A percentile compares a stretch with the other conserved stretches of the same genome.
These are phyloP conservation scores for Blastocrithidia nonstop DNA, from an alignment of 208 protist genomes.

Conservation along the genomic window DNA sequence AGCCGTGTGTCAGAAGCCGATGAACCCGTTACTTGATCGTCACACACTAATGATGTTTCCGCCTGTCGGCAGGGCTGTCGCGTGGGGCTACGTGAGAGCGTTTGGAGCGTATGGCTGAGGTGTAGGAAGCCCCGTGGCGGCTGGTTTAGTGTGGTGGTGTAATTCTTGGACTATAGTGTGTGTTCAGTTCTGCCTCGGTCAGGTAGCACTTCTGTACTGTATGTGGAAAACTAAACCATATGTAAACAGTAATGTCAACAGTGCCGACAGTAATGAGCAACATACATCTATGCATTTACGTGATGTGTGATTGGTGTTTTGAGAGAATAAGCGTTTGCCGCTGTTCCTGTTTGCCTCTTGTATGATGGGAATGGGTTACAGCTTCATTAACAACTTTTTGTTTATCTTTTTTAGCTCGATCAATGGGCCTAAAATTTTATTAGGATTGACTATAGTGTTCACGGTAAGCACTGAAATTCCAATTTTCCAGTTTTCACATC, in stretches of 20 bases:
- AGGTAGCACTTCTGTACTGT: slow-evolving; percentile 21
- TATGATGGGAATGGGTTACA: slow-evolving; percentile 40
- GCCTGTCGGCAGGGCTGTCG: slow-evolving; percentile 5
- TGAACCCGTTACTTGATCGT: slow-evolving; percentile 28
- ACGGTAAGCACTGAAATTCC: slow-evolving; percentile 59
- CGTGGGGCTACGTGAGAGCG: slow-evolving; percentile 25
- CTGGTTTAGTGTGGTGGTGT: slow-evolving; percentile 4
- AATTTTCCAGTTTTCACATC: slow-evolving; percentile 29
- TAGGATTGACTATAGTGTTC: slow-evolving; percentile 38
- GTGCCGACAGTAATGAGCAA: slow-evolving; percentile 1
- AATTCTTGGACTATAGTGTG: slow-evolving; percentile 12
- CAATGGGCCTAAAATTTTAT: slow-evolving; percentile 16
- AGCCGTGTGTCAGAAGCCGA: slow-evolving; percentile 8
- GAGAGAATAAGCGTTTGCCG: slow-evolving; percentile 10
- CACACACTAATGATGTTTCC: slow-evolving; percentile 30
- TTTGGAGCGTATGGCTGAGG: slow-evolving; percentile 48
- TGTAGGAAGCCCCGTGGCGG: slow-evolving; percentile 11
- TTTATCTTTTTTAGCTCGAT: slow-evolving; percentile 37
- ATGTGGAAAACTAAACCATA: slow-evolving; percentile 11
- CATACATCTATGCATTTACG: slow-evolving; percentile 14
- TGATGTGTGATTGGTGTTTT: slow-evolving; percentile 18
- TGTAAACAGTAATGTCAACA: background rate
- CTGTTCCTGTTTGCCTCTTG: slow-evolving; percentile 25
- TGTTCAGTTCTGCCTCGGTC: slow-evolving; percentile 18
- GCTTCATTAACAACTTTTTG: slow-evolving; percentile 37